These are phyloP conservation scores for Arxiozyma slooffiae DNA, from an alignment of 1,139 yeast genomes.

Conservation along the genomic window DNA sequence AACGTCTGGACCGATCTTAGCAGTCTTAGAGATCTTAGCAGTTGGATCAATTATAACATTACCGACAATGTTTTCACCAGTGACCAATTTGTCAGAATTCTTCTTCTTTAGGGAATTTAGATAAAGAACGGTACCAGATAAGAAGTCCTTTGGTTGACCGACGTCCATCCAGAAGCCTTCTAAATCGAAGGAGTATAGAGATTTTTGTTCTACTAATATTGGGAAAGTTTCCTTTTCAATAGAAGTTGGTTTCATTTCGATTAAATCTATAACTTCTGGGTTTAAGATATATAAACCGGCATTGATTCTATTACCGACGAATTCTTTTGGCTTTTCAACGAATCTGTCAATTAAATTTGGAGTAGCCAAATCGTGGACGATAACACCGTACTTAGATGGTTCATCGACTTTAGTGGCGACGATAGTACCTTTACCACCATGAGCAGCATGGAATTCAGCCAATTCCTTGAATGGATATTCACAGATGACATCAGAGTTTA, in stretches of 20 bases:
- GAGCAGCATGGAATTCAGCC: constrained; percentile 85
- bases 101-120: constrained; percentile 79
- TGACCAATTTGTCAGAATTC: constrained; percentile 57
- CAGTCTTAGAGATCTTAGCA: constrained; percentile 85
- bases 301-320: constrained; percentile 95
- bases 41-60: constrained; percentile 91
- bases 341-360: constrained; percentile 94
- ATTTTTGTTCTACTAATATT: constrained; percentile 74
- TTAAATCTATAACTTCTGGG: constrained; percentile 93
- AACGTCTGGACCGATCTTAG: constrained; percentile 97
- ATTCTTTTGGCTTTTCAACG: constrained; percentile 98
- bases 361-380: constrained; percentile 88
- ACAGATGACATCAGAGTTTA: constrained; percentile 97
- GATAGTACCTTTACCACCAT: constrained; percentile 97
- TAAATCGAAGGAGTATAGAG: constrained; percentile 88
- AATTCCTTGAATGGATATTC: constrained; percentile 94
- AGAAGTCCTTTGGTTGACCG: constrained; percentile 99
- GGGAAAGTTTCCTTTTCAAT: constrained; percentile 99
- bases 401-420: constrained; percentile 99
- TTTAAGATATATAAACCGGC: constrained; percentile 95
- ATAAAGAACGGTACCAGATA: constrained; percentile 91
- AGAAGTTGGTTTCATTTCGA: constrained; percentile 96
- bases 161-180: constrained; percentile 99
- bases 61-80: constrained; percentile 71
- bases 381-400: constrained; percentile 98